Conservation (phyloP, 2,329 filamentous ascomycete genomes). For the Leptographium radiaticola region DNA sequence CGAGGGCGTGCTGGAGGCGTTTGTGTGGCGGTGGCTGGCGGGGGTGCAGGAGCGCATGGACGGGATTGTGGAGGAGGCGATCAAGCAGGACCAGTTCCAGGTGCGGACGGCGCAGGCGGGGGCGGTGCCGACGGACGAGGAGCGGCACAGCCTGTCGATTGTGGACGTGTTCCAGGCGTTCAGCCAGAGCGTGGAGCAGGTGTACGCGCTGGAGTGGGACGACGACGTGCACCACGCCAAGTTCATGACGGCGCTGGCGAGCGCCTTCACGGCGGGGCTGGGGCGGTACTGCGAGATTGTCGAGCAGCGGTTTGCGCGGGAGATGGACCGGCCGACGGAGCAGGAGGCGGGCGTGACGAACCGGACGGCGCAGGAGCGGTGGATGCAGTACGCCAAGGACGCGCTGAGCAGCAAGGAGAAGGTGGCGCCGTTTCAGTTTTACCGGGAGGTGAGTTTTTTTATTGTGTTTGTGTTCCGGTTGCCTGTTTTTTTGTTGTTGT, state of each 20-base stretch:
- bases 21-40: conserved; percentile 92
- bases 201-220: conserved; percentile 79
- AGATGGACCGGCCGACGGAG: conserved; percentile 86
- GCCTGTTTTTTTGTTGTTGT: neutral
- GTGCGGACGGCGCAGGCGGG: conserved; percentile 54
- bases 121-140: conserved; percentile 57
- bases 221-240: conserved; percentile 88
- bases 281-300: conserved; percentile 84
- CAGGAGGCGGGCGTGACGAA: conserved; percentile 69
- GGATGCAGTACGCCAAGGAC: conserved; percentile 86
- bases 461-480: neutral
- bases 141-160: conserved; percentile 84
- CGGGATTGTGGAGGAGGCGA: conserved; percentile 76
- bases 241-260: conserved; percentile 90
- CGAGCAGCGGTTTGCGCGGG: conserved; percentile 70
- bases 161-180: conserved; percentile 91
- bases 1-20: conserved; percentile 73
- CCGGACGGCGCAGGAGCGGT: conserved; percentile 80
- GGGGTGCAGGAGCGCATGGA: conserved; percentile 68
- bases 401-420: conserved; percentile 87
- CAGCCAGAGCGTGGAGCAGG: conserved; percentile 79
- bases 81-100: conserved; percentile 79
- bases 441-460: conserved; percentile 55
- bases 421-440: conserved; percentile 94
- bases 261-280: conserved; percentile 70